These are phyloP conservation scores for Candida chilensis DNA, from an alignment of 805 yeast genomes.

Conservation along the genomic window DNA sequence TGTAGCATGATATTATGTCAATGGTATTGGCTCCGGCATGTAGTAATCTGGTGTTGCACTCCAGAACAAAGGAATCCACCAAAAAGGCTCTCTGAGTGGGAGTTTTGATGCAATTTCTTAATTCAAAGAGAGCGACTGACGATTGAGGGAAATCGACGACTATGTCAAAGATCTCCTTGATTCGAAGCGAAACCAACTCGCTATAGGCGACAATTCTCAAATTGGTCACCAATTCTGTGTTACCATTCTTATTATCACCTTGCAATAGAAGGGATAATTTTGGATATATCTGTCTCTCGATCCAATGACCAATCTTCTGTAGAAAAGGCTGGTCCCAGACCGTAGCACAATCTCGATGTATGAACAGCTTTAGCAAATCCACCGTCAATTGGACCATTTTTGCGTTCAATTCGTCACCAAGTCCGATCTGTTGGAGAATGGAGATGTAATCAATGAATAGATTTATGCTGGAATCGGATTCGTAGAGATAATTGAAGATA, in stretches of 20 bases:
- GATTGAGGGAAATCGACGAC: slow-evolving; percentile 46
- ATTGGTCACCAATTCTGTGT: too few species aligned
- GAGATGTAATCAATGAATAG: too few species aligned
- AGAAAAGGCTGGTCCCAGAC: slow-evolving; percentile 31
- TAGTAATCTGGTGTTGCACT: slow-evolving; percentile 38
- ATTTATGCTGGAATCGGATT: too few species aligned
- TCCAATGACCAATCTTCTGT: slow-evolving; percentile 22
- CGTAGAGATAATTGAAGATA: too few species aligned
- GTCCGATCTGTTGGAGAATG: slow-evolving; percentile 11
- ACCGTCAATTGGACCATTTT: slow-evolving; percentile 27
- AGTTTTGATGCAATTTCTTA: slow-evolving; percentile 40
- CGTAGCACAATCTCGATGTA: slow-evolving; percentile 23
- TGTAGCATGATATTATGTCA: slow-evolving; percentile 61
- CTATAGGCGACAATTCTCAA: too few species aligned
- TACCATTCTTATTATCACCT: slow-evolving; percentile 3
- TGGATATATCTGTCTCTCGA: slow-evolving; percentile 26
- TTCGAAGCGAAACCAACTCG: slow-evolving; percentile 40
- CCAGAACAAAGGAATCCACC: slow-evolving; percentile 37
- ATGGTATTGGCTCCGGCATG: slow-evolving; percentile 80
- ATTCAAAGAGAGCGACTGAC: slow-evolving; percentile 43
- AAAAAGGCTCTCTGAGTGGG: slow-evolving; percentile 40
- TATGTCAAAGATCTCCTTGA: slow-evolving; percentile 49
- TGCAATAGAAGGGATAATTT: slow-evolving; percentile 9
- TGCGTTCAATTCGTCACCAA: slow-evolving; percentile 12
- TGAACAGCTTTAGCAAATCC: slow-evolving; percentile 19